phyloP scores from a whole-genome alignment of 805 yeast species.

The Nakazawaea siamensis region DNA sequence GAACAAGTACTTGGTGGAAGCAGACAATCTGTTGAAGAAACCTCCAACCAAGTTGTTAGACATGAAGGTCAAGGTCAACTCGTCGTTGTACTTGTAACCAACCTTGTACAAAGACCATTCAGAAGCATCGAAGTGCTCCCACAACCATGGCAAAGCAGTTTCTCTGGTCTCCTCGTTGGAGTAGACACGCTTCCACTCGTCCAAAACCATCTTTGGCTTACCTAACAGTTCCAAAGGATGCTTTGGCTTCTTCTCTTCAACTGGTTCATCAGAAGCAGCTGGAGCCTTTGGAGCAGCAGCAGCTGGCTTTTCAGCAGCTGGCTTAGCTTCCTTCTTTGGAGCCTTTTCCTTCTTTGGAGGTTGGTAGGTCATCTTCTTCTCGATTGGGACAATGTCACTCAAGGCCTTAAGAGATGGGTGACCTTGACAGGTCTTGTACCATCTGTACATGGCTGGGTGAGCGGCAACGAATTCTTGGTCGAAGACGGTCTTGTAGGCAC shows the following conservation, averaged over 20 bases:
- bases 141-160: constrained; percentile 95
- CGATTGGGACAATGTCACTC: constrained; percentile 36
- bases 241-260: constrained; percentile 66
- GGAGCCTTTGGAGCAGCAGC: constrained; percentile 29
- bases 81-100: constrained; percentile 96
- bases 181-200: constrained; percentile 95
- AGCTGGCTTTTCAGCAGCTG: constrained; percentile 23
- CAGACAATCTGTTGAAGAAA: constrained; percentile 91
- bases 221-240: constrained; percentile 89
- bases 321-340: constrained; percentile 30
- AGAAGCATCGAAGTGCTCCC: constrained; percentile 85
- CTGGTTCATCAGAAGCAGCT: constrained; percentile 27
- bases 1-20: constrained; percentile 88
- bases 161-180: constrained; percentile 96
- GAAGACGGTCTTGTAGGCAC: constrained; percentile 52
- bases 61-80: constrained; percentile 95
- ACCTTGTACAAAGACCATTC: constrained; percentile 96
- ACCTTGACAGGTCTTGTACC: constrained; percentile 52
- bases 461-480: constrained; percentile 57
- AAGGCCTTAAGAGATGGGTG: constrained; percentile 33
- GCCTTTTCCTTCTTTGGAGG: constrained; percentile 79
- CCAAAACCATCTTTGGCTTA: constrained; percentile 58
- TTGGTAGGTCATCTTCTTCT: constrained; percentile 47
- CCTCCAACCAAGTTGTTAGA: constrained; percentile 97
- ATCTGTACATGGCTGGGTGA: constrained; percentile 59